These are phyloP conservation scores for Flaveria ramosissima DNA, from an alignment of 129 eudicot species.

Conservation along the genomic window DNA sequence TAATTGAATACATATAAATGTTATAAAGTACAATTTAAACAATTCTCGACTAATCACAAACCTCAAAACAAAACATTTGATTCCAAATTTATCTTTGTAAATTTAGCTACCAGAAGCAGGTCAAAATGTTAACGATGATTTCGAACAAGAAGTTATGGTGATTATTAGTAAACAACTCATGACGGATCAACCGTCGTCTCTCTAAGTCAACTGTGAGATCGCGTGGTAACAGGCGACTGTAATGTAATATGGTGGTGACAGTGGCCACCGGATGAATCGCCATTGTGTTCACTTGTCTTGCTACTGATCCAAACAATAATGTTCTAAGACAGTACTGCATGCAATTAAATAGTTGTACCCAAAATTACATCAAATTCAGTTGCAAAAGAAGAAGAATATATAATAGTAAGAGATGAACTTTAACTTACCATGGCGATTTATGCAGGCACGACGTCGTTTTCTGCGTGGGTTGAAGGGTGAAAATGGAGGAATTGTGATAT, in stretches of 20 bases:
- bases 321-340: constrained; percentile 31
- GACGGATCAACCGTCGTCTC: constrained; percentile 39
- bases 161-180: constrained; percentile 31
- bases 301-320: constrained; percentile 36
- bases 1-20: neutral
- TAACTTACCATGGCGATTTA: constrained; percentile 32
- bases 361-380: constrained; percentile 8
- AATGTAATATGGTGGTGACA: constrained; percentile 48
- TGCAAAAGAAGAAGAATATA: neutral
- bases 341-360: neutral
- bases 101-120: constrained; percentile 49
- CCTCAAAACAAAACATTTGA: neutral
- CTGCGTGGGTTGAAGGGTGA: neutral
- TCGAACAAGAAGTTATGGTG: constrained; percentile 31
- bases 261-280: constrained; percentile 44
- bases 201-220: constrained; percentile 25
- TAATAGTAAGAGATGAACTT: neutral
- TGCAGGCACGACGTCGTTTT: constrained; percentile 10
- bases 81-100: neutral
- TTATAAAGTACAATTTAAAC: neutral
- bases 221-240: constrained; percentile 48
- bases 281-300: constrained; percentile 36
- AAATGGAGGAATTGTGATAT: constrained; percentile 14
- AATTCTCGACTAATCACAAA: neutral
- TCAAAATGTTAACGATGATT: constrained; percentile 40